Evolutionary conservation across 805 yeast species (phyloP).

Genomic region (Candida germanica): DNA sequence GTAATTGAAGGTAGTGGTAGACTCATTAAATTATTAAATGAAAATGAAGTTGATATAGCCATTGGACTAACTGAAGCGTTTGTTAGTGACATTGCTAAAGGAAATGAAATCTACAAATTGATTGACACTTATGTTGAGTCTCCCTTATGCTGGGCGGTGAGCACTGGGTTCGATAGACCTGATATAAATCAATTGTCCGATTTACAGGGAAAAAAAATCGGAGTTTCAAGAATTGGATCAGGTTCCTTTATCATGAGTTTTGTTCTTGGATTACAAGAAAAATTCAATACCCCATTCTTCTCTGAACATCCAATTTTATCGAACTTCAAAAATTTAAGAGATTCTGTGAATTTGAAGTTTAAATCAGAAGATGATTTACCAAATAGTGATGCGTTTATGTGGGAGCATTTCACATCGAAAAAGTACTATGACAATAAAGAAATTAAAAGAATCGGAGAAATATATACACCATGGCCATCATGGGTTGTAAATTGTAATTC

Average conservation of each 20-base stretch:
- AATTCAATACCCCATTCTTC: slow-evolving; percentile 52
- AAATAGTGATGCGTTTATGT: slow-evolving; percentile 82
- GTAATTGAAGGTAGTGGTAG: slow-evolving; percentile 89
- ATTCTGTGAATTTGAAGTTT: slow-evolving; percentile 61
- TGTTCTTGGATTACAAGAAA: slow-evolving; percentile 65
- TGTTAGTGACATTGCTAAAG: slow-evolving; percentile 76
- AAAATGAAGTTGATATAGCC: slow-evolving; percentile 68
- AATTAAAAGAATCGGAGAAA: slow-evolving; percentile 79
- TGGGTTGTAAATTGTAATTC: slow-evolving; percentile 72
- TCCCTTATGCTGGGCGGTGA: slow-evolving; percentile 87
- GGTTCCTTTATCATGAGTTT: slow-evolving; percentile 91
- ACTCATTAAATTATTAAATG: slow-evolving; percentile 68
- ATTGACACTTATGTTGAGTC: slow-evolving; percentile 82
- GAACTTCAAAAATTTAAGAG: slow-evolving; percentile 73
- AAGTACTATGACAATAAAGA: slow-evolving; percentile 77
- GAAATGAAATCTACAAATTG: slow-evolving; percentile 59
- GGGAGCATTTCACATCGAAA: slow-evolving; percentile 92
- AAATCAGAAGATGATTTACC: slow-evolving; percentile 31
- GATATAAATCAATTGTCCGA: slow-evolving; percentile 53
- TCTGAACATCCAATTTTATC: slow-evolving; percentile 54
- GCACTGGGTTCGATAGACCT: slow-evolving; percentile 64
- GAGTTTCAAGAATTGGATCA: slow-evolving; percentile 83
- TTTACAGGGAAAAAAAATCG: slow-evolving; percentile 61
- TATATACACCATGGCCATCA: slow-evolving; percentile 95
- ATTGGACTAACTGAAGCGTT: slow-evolving; percentile 92